Evolutionary conservation across 441 rosid species (phyloP), one percentile per base, ranked within the genome.

Genomic region (Theobroma grandiflorum): DNA sequence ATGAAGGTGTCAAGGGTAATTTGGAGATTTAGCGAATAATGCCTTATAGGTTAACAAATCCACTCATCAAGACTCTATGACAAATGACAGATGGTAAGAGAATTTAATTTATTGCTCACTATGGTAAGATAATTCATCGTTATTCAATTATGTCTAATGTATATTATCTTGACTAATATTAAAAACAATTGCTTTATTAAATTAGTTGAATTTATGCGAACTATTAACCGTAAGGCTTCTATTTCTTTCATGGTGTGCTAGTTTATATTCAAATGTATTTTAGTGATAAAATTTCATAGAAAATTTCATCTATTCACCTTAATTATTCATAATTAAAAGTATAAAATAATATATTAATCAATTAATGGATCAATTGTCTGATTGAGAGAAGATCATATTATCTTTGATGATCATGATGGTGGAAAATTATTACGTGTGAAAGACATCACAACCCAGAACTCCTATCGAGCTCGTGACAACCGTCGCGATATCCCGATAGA

Each of bases 51-150:
- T 26, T 1, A 26, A 1, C 31, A 26, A 26, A 26, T 0, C 31
- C 31, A 26, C 31, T 26, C 31, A 26, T 26, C 31, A 26, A 26
- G 45, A 72, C 53, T 37, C 42, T 72, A 35, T 9, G 26, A 50
- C 53, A 18, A 72, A 52, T 52, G 49, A 0, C 55, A 5, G 16
- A 50, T 50, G 38, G 72, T 61, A 42, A 77, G 55, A 62, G 4
- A 77, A 7, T 61, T 78, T 43, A 35, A 69, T 37, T 74, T 62
- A 47, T 66, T 74, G 49, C 37, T 83, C 79, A 65, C 31, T 68
- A 52, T 68, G 43, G 52, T 43, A 64, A 16, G 67, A 18, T 8
- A 6, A 65, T 73, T 72, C 57, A 65, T 58, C 69, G 52, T 35
- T 78, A 70, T 69, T 59, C 37, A 72, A 62, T 62, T 63, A 42